phyloP scores from a whole-genome alignment of 1,284 basidiomycete species.

The Stygiomarasmius scandens region DNA sequence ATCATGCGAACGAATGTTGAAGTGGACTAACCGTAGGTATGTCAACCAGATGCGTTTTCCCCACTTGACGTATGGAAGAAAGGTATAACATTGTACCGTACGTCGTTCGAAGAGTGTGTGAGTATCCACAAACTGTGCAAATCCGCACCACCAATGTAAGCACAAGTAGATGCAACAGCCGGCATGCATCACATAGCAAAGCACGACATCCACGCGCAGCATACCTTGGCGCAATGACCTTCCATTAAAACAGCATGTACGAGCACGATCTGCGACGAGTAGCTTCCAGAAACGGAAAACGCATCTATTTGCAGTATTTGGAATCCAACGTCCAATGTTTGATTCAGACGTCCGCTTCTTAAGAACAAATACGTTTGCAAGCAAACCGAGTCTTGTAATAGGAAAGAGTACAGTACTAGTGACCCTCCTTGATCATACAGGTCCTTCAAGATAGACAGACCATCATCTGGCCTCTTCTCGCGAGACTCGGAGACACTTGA shows the following conservation, averaged over 20 bases:
- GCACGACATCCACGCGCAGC: slow-evolving; percentile 70
- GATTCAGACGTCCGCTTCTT: slow-evolving; percentile 42
- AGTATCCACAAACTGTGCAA: slow-evolving; percentile 80
- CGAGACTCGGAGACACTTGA: slow-evolving; percentile 57
- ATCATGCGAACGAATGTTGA: background rate
- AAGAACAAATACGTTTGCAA: slow-evolving; percentile 5
- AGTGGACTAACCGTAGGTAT: slow-evolving; percentile 66
- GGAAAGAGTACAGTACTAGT: slow-evolving; percentile 58
- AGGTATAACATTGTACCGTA: slow-evolving; percentile 71
- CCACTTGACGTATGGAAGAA: slow-evolving; percentile 77
- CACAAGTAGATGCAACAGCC: background rate
- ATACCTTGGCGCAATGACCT: slow-evolving; percentile 65
- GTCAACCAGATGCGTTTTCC: slow-evolving; percentile 63
- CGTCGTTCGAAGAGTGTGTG: slow-evolving; percentile 68
- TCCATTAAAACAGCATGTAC: slow-evolving; percentile 82
- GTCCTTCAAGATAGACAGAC: slow-evolving; percentile 69
- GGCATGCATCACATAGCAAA: slow-evolving; percentile 65
- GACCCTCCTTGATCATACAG: slow-evolving; percentile 70
- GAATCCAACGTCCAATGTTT: slow-evolving; percentile 78
- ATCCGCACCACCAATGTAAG: slow-evolving; percentile 45
- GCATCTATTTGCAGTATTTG: slow-evolving; percentile 65
- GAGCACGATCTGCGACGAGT: slow-evolving; percentile 58
- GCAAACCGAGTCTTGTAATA: slow-evolving; percentile 57
- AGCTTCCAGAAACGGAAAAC: slow-evolving; percentile 19
- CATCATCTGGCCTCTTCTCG: slow-evolving; percentile 62